Evolutionary conservation across 2,329 filamentous ascomycete genomes (phyloP).

Genomic region (Didymella glomerata): DNA sequence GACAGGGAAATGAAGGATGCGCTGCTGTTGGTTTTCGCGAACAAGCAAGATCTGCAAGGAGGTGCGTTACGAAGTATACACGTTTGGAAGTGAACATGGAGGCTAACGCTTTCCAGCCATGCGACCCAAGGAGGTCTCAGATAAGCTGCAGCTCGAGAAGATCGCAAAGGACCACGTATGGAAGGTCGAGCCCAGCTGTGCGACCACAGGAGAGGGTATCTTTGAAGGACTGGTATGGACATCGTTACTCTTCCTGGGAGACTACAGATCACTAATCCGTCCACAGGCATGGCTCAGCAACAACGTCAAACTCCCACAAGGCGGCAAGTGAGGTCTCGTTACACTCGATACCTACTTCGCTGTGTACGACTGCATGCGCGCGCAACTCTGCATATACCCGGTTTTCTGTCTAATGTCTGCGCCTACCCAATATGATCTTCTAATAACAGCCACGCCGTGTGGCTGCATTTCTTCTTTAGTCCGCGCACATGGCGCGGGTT

Average conservation of each 20-base stretch:
- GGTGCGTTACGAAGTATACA: conserved; percentile 64
- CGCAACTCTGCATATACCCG: conserved; percentile 52
- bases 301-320: conserved; percentile 58
- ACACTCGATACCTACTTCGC: conserved; percentile 20
- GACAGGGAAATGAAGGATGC: conserved; percentile 98
- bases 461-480: conserved; percentile 20
- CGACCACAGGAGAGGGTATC: conserved; percentile 62
- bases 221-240: conserved; percentile 58
- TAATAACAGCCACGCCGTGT: conserved; percentile 31
- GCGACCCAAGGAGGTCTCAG: conserved; percentile 60
- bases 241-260: neutral
- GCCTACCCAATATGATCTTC: conserved; percentile 30
- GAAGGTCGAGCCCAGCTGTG: conserved; percentile 64
- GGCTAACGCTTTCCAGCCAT: conserved; percentile 51
- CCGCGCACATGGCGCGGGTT: conserved; percentile 19
- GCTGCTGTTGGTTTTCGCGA: conserved; percentile 95
- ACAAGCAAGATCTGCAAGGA: conserved; percentile 96
- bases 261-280: conserved; percentile 8
- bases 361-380: conserved; percentile 48
- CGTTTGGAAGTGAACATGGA: neutral
- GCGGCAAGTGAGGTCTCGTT: conserved; percentile 43
- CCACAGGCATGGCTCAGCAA: conserved; percentile 58
- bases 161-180: conserved; percentile 62
- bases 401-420: conserved; percentile 40
- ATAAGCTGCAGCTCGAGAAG: conserved; percentile 58